Conservation (phyloP, 2,329 filamentous ascomycete species). For the Penicillium fuscoglaucum region DNA sequence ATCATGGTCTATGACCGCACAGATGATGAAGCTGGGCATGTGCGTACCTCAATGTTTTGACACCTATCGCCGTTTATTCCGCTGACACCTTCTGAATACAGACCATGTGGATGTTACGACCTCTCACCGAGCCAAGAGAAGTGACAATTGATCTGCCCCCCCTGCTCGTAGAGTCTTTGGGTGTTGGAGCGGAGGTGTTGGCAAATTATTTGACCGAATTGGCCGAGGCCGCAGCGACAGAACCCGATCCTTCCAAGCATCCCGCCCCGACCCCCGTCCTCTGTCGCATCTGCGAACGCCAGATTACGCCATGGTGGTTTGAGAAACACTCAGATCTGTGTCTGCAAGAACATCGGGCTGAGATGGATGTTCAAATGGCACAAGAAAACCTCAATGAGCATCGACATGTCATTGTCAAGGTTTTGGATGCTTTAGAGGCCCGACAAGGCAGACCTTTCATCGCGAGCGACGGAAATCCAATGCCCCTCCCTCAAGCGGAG, state of each 20-base stretch:
- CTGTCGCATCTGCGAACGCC: conserved; percentile 94
- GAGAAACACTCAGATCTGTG: conserved; percentile 98
- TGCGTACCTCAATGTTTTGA: conserved; percentile 47
- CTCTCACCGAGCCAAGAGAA: conserved; percentile 82
- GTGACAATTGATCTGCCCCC: conserved; percentile 93
- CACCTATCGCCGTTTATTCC: conserved; percentile 22
- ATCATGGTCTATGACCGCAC: conserved; percentile 96
- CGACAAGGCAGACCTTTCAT: conserved; percentile 45
- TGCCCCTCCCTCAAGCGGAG: conserved; percentile 65
- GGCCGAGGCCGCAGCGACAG: conserved; percentile 77
- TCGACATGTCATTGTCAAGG: conserved; percentile 89
- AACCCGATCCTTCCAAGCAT: conserved; percentile 69
- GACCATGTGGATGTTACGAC: conserved; percentile 99
- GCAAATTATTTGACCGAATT: conserved; percentile 89
- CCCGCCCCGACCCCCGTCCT: conserved; percentile 81
- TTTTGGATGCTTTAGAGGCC: conserved; percentile 86
- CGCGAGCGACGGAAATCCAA: conserved; percentile 38
- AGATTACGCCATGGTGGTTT: conserved; percentile 99
- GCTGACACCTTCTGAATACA: conserved; percentile 42
- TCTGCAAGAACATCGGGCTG: conserved; percentile 89
- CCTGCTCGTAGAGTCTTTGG: conserved; percentile 86
- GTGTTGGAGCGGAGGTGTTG: conserved; percentile 90
- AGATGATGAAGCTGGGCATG: conserved; percentile 84
- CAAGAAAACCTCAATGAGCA: conserved; percentile 92
- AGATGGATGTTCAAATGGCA: conserved; percentile 96